Conservation (phyloP, 169 alveolate genomes). For the Plasmodium chabaudi region DNA sequence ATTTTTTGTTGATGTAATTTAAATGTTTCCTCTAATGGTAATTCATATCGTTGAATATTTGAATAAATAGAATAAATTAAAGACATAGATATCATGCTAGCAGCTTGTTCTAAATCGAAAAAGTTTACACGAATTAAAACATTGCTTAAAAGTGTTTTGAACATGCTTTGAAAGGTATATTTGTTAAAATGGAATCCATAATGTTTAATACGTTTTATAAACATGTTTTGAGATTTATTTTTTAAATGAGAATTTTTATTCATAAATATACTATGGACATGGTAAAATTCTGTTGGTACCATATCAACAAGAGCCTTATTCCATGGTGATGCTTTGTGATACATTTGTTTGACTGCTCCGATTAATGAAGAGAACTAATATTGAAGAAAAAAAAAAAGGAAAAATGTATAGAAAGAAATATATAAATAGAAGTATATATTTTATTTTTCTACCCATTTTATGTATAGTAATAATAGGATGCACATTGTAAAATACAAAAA, state of each 20-base stretch:
- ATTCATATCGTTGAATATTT: constrained; percentile 43
- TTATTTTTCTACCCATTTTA: no score
- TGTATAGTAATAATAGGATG: no score
- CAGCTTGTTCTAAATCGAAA: constrained; percentile 44
- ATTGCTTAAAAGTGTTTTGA: constrained; percentile 57
- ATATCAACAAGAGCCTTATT: constrained; percentile 41
- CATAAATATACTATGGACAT: constrained; percentile 23
- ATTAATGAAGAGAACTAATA: constrained; percentile 46
- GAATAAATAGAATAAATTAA: constrained; percentile 52
- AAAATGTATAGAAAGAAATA: background rate
- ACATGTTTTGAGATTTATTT: constrained; percentile 19
- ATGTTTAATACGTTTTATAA: constrained; percentile 26
- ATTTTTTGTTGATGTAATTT: constrained; percentile 65
- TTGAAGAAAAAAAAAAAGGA: background rate
- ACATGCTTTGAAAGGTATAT: constrained; percentile 27
- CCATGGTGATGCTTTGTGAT: constrained; percentile 45
- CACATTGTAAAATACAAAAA: no score
- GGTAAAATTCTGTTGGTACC: constrained; percentile 65
- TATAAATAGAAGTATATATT: background rate
- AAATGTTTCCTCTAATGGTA: constrained; percentile 42
- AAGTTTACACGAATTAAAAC: constrained; percentile 29
- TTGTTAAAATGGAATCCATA: constrained; percentile 51
- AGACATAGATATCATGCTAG: constrained; percentile 32
- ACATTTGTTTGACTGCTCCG: constrained; percentile 61
- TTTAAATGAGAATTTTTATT: constrained; percentile 6